phyloP scores from a whole-genome alignment of 768 basidiomycete genomes.

The Scleroderma citrinum region DNA sequence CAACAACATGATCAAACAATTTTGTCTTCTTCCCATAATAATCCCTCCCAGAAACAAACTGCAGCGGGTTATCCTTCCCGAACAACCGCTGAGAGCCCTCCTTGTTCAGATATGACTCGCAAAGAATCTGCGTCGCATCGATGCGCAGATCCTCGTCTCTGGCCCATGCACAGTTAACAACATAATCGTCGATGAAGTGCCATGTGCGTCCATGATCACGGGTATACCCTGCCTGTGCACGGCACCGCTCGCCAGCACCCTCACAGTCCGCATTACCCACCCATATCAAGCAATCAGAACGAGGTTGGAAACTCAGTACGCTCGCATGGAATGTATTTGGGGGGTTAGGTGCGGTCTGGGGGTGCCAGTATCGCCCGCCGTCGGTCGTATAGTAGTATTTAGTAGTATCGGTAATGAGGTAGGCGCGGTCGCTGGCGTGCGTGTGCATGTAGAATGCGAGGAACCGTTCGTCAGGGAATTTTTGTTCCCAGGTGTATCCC shows the following conservation, averaged over 20 bases:
- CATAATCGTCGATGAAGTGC: slow-evolving; percentile 76
- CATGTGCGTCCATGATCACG: slow-evolving; percentile 74
- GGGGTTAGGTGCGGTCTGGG: slow-evolving; percentile 49
- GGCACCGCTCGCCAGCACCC: slow-evolving; percentile 48
- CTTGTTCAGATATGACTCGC: slow-evolving; percentile 84
- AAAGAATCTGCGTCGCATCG: slow-evolving; percentile 85
- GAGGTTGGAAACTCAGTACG: slow-evolving; percentile 83
- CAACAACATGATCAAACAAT: slow-evolving; percentile 84
- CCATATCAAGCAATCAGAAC: slow-evolving; percentile 85
- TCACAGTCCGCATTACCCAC: slow-evolving; percentile 70
- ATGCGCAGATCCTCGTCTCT: slow-evolving; percentile 70
- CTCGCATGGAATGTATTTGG: slow-evolving; percentile 77
- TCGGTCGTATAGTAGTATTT: slow-evolving; percentile 79
- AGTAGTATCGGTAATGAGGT: slow-evolving; percentile 68
- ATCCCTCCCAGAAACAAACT: slow-evolving; percentile 70
- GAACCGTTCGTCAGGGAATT: slow-evolving; percentile 56
- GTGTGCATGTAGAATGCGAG: slow-evolving; percentile 84
- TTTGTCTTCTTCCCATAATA: slow-evolving; percentile 69
- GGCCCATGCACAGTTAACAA: slow-evolving; percentile 90
- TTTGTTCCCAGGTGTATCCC: slow-evolving; percentile 83
- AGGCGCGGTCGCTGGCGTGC: slow-evolving; percentile 76
- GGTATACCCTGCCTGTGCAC: slow-evolving; percentile 69
- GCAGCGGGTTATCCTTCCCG: slow-evolving; percentile 53
- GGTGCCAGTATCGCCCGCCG: slow-evolving; percentile 68
- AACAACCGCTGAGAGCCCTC: slow-evolving; percentile 68